phyloP scores from a whole-genome alignment of 129 eudicot species.

The Flaveria ramosissima region DNA sequence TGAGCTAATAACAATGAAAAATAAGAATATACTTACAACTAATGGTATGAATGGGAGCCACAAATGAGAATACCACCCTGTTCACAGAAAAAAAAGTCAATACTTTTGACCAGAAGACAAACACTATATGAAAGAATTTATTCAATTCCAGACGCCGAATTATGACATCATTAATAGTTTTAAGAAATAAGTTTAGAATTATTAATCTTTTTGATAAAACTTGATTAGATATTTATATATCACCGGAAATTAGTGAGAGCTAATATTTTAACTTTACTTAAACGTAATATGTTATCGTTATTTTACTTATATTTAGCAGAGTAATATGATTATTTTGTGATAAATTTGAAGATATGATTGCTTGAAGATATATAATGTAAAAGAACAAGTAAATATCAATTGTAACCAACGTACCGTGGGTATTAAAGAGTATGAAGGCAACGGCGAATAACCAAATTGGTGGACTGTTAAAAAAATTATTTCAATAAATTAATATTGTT shows the following conservation, averaged over 20 bases:
- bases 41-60: slow-evolving; percentile 72
- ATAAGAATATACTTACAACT: slow-evolving; percentile 43
- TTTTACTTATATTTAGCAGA: neutral
- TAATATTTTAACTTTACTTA: neutral
- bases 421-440: slow-evolving; percentile 47
- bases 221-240: neutral
- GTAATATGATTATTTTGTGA: neutral
- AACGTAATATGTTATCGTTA: neutral
- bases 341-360: neutral
- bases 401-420: slow-evolving; percentile 39
- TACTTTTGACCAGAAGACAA: slow-evolving; percentile 16
- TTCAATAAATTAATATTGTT: neutral
- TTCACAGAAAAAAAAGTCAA: slow-evolving; percentile 18
- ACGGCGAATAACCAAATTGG: slow-evolving; percentile 49
- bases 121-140: neutral
- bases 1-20: neutral
- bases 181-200: too few species aligned
- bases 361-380: neutral
- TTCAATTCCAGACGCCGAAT: too few species aligned
- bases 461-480: slow-evolving; percentile 42
- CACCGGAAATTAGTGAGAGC: neutral
- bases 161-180: too few species aligned
- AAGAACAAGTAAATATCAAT: neutral
- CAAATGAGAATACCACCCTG: slow-evolving; percentile 58
- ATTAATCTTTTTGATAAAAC: too few species aligned